These are phyloP conservation scores for Corymbia maculata DNA, from an alignment of 345 rosid genomes.

Conservation along the genomic window DNA sequence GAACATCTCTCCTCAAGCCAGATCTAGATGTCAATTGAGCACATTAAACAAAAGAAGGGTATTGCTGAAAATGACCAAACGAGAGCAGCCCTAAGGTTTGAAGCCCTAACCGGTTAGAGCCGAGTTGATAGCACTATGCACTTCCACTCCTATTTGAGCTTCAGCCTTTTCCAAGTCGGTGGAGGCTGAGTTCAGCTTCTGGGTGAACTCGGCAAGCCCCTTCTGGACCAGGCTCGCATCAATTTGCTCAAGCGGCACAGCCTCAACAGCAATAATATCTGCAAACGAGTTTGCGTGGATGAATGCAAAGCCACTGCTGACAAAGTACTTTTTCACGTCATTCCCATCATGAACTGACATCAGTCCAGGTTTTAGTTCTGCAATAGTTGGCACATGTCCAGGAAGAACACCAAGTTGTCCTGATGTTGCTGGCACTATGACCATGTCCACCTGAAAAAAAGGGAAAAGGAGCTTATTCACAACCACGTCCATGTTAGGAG, in stretches of 20 bases:
- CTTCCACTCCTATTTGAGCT: constrained; percentile 60
- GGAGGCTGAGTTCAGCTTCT: constrained; percentile 70
- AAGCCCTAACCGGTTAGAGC: constrained; percentile 26
- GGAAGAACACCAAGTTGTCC: constrained; percentile 98
- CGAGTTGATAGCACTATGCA: constrained; percentile 50
- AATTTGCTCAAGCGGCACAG: constrained; percentile 69
- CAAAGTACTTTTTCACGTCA: constrained; percentile 58
- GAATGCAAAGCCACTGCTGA: constrained; percentile 90
- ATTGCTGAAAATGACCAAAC: neutral
- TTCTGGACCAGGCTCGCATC: constrained; percentile 78
- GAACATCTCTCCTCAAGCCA: neutral
- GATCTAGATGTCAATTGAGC: neutral
- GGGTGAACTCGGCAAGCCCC: constrained; percentile 80
- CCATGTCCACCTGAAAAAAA: constrained; percentile 82
- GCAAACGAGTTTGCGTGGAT: constrained; percentile 86
- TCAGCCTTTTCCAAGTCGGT: constrained; percentile 94
- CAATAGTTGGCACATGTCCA: constrained; percentile 89
- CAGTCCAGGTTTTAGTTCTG: constrained; percentile 84
- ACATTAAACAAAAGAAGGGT: neutral
- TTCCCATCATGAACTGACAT: constrained; percentile 83
- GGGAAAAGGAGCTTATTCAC: neutral
- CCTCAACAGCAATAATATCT: constrained; percentile 77
- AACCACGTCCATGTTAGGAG: neutral
- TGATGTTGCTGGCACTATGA: constrained; percentile 83
- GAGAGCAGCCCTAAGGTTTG: neutral